Base-by-base conservation (phyloP, 345 rosid species). In the Schrenkiella parvula region DNA sequence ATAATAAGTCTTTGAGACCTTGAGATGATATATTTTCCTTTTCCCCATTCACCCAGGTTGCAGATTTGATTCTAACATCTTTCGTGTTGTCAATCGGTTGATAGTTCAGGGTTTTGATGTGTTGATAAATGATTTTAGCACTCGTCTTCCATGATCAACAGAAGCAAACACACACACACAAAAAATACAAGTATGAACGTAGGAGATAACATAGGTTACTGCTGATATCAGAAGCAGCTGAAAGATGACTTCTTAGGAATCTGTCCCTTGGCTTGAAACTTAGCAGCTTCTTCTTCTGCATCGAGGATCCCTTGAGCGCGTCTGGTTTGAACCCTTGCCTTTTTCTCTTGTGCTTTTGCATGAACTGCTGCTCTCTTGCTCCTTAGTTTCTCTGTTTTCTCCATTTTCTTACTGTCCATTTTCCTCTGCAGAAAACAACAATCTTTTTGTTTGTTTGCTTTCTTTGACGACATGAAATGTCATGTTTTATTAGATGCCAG, bases 271-370 rank as follows among this genome's bases (percentile, higher is more conserved):
- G 96, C 95, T 4, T 87, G 91, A 77, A 81, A 77, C 75, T 81
- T 88, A 12, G 90, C 97, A 62, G 95, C 93, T 65, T 41, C 72
- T 67, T 95, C 97, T 82, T 88, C 97, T 0, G 91, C 93, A 61
- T 86, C 81, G 4, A 95, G 87, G 13, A 87, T 1, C 71, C 88
- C 86, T 86, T 88, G 89, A 25, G 89, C 88, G 0, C 84, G 88
- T 67, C 64, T 76, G 51, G 96, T 90, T 68, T 89, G 93, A 47
- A 89, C 87, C 37, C 71, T 64, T 26, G 93, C 97, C 74, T 79
- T 84, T 76, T 86, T 86, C 42, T 89, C 90, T 81, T 84, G 95
- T 54, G 96, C 93, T 60, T 80, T 63, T 76, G 77, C 90, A 80
- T 87, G 93, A 37, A 89, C 43, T 53, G 78, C 43, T 51, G 87